Evolutionary conservation across 345 rosid species (phyloP).

Genomic region (Sonneratia alba): DNA sequence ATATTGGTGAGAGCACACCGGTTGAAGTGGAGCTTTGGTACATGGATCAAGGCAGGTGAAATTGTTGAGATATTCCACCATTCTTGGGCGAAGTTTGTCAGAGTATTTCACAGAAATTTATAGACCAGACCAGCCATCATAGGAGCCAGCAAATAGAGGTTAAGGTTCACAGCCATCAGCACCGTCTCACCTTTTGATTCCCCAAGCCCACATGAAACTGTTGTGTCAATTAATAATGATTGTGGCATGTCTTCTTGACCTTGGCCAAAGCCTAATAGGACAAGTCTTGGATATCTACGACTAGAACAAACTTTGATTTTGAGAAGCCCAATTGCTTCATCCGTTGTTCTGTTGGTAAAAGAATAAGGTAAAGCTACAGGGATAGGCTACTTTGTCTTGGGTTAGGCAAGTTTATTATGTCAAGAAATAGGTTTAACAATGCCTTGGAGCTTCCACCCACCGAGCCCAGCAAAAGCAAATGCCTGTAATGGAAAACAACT

Average conservation of each 20-base stretch:
- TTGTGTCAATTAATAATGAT: neutral
- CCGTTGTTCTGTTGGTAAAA: neutral
- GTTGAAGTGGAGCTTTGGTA: neutral
- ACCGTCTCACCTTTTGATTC: neutral
- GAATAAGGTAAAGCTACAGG: neutral
- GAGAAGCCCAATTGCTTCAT: neutral
- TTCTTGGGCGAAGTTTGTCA: neutral
- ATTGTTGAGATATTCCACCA: neutral
- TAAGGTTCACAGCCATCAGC: neutral
- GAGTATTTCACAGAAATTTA: neutral
- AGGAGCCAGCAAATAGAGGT: neutral
- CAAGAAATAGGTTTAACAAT: slow-evolving; percentile 54
- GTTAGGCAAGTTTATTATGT: neutral
- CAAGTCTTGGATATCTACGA: neutral
- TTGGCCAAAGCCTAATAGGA: neutral
- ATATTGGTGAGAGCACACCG: neutral
- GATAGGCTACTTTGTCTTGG: neutral
- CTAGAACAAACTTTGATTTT: neutral
- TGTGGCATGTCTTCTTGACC: neutral
- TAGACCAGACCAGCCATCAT: neutral
- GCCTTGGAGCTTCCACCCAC: slow-evolving; percentile 92
- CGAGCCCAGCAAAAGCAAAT: slow-evolving; percentile 65
- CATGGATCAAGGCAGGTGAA: neutral
- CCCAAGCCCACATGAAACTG: neutral
- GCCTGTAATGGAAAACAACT: slow-evolving; percentile 41